Evolutionary conservation across 257 asterid species (phyloP), one percentile per base, ranked within the genome.

Genomic region (Anisodus acutangulus): DNA sequence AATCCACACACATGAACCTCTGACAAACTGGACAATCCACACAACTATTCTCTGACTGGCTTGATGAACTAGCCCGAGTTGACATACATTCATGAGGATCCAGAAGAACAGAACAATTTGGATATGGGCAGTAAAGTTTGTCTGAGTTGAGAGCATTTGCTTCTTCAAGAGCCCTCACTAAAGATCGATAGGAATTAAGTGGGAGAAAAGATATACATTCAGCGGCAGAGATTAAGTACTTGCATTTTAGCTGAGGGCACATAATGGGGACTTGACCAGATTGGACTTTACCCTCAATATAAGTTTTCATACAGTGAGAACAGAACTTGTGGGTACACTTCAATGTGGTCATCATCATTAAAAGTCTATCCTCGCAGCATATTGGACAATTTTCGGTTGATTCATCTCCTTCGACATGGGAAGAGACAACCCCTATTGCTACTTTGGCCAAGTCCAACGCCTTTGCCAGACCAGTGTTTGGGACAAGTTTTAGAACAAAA

Each of bases 281-380:
- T 57, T 87, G 87, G 67, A 95, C 13, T 87, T 95, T 94, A 31
- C 91, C 97, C 89, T 95, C 97, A 0, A 93, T 98, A 43, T 95
- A 92, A 16, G 92, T 88, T 91, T 88, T 97, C 98, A 95, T 87
- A 86, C 99, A 97, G 82, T 86, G 95, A 37, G 99, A 93, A 81
- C 99, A 97, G 87, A 93, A 95, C 82, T 84, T 92, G 92, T 97
- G 99, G 83, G 97, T 90, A 80, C 99, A 97, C 86, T 92, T 97
- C 63, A 97, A 79, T 2, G 88, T 88, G 85, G 88, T 91, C 85
- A 91, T 91, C 98, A 95, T 92, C 6, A 92, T 85, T 6, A 93
- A 85, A 47, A 90, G 95, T 92, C 89, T 97, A 88, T 95, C 98
- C 80, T 93, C 92, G 4, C 94, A 89, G 82, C 99, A 97, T 86